Evolutionary conservation across 345 rosid genomes (phyloP).

Genomic region (Salix viminalis): DNA sequence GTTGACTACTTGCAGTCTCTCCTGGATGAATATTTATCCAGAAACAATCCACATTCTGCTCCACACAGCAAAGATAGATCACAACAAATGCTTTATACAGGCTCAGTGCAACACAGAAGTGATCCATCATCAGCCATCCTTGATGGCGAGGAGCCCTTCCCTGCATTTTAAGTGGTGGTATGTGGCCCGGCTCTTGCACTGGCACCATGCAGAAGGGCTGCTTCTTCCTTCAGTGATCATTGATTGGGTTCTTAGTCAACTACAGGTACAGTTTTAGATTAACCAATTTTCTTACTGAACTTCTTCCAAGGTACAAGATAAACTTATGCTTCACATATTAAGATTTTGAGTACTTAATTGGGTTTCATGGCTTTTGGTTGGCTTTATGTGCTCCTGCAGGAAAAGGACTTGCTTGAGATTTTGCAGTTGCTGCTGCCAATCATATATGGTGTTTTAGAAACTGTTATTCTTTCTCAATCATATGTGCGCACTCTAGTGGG

Average conservation of each 20-base stretch:
- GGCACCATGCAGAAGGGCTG: conserved; percentile 91
- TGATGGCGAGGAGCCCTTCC: conserved; percentile 82
- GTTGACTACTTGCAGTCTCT: conserved; percentile 81
- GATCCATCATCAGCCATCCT: conserved; percentile 41
- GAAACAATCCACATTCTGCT: conserved; percentile 55
- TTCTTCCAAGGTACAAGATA: not conserved
- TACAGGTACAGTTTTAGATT: conserved; percentile 49
- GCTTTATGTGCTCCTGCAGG: conserved; percentile 48
- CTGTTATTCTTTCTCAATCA: conserved; percentile 75
- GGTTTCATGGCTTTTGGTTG: conserved; percentile 15
- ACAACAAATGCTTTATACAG: conserved; percentile 59
- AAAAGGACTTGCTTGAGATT: conserved; percentile 69
- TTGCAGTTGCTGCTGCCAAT: conserved; percentile 88
- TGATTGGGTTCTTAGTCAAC: conserved; percentile 90
- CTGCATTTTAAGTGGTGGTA: conserved; percentile 92
- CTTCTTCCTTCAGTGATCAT: conserved; percentile 80
- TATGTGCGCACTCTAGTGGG: conserved; percentile 74
- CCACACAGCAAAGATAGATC: conserved; percentile 63
- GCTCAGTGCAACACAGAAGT: conserved; percentile 52
- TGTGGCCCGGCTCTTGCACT: conserved; percentile 83
- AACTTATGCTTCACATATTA: not conserved
- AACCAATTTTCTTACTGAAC: not conserved
- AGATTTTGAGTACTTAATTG: not conserved
- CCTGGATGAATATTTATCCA: conserved; percentile 67
- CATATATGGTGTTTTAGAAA: conserved; percentile 80